These are phyloP conservation scores for Schizosaccharomyces lindneri DNA, from an alignment of 805 yeast genomes.

Conservation along the genomic window DNA sequence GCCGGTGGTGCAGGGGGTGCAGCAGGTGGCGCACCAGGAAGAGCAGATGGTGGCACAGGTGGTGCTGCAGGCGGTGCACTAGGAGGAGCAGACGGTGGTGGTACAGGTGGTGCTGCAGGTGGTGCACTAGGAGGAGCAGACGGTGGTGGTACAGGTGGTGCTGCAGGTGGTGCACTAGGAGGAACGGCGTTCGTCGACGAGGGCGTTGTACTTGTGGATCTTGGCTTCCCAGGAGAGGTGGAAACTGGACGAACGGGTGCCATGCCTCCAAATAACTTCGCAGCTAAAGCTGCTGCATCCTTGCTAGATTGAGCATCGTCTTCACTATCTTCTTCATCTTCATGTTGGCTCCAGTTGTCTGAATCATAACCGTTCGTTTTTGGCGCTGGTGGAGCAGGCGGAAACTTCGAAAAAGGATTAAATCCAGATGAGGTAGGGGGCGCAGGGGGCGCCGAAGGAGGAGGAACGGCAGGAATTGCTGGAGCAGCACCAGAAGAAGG, in stretches of 20 bases:
- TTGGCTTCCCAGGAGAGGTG: not conserved
- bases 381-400: not conserved
- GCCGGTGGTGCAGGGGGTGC: constrained; percentile 8
- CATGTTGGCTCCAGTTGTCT: not conserved
- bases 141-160: constrained; percentile 10
- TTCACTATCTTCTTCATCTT: constrained; percentile 10
- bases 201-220: not conserved
- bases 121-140: not conserved
- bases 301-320: constrained; percentile 4
- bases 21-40: constrained; percentile 2
- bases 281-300: constrained; percentile 22
- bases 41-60: not conserved
- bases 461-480: not conserved
- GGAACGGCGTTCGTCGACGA: not conserved
- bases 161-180: constrained; percentile 15
- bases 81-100: constrained; percentile 1
- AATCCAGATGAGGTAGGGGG: not conserved
- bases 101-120: not conserved
- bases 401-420: not conserved
- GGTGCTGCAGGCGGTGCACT: constrained; percentile 4
- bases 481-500: not conserved
- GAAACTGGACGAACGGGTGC: not conserved
- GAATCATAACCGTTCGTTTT: not conserved
- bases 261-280: constrained; percentile 33
- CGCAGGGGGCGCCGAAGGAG: not conserved